Evolutionary conservation across 441 rosid species (phyloP).

Genomic region (Dalechampia spathulata): DNA sequence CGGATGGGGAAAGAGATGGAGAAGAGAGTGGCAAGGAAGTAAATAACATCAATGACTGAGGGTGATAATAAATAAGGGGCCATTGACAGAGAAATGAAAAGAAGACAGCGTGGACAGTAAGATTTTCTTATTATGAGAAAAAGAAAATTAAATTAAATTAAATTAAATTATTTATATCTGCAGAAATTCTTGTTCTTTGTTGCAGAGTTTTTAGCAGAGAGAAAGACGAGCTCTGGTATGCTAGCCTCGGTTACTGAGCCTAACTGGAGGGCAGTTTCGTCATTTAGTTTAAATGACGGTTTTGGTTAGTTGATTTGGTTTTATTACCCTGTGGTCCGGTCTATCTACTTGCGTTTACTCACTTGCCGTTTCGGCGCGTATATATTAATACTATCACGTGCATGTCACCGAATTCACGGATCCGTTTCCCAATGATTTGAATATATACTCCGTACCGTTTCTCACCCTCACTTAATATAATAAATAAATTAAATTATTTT

Average conservation of each 20-base stretch:
- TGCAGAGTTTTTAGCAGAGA: slow-evolving; percentile 29
- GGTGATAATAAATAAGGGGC: slow-evolving; percentile 23
- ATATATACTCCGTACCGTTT: too few relatives aligned
- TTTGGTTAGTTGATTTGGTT: slow-evolving; percentile 21
- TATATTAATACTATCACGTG: background rate
- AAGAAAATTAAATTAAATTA: too few relatives aligned
- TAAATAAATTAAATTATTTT: too few relatives aligned
- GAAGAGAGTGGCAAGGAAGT: slow-evolving; percentile 38
- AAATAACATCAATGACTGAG: slow-evolving; percentile 41
- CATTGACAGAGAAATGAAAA: slow-evolving; percentile 13
- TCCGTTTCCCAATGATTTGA: background rate
- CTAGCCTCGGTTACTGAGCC: slow-evolving; percentile 28
- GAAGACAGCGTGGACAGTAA: slow-evolving; percentile 15
- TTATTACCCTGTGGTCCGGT: slow-evolving; percentile 5
- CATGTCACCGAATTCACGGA: background rate
- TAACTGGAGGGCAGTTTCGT: slow-evolving; percentile 18
- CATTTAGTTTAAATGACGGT: slow-evolving; percentile 1
- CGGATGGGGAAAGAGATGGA: background rate
- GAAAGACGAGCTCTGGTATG: slow-evolving; percentile 1
- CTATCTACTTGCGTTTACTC: background rate
- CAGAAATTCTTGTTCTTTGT: slow-evolving; percentile 22
- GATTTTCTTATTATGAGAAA: background rate
- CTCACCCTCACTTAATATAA: too few relatives aligned
- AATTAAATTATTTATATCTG: too few relatives aligned
- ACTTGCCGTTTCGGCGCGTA: too few relatives aligned